These are phyloP conservation scores for Didymella pomorum DNA, from an alignment of 2,329 filamentous ascomycete species.

Conservation along the genomic window DNA sequence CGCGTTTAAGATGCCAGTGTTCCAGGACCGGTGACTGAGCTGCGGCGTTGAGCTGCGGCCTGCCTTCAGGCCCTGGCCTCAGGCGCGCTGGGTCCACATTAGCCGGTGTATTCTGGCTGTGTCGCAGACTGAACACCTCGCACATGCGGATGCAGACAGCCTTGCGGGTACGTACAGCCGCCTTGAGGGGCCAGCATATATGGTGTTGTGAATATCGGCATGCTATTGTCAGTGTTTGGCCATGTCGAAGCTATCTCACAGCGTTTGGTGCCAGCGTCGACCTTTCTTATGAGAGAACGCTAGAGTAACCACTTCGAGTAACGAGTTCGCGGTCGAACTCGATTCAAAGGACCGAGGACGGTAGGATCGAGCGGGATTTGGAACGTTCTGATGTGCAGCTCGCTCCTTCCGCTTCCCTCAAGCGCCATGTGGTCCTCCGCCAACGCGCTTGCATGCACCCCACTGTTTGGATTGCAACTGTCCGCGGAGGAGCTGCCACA, in stretches of 20 bases:
- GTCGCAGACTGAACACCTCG: not conserved
- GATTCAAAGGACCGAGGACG: not conserved
- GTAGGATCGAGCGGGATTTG: slow-evolving; percentile 12
- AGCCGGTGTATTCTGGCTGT: not conserved
- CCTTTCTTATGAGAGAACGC: not conserved
- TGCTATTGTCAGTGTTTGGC: not conserved
- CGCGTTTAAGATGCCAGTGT: slow-evolving; percentile 2
- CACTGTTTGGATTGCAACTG: slow-evolving; percentile 9
- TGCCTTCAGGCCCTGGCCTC: not conserved
- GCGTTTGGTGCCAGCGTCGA: not conserved
- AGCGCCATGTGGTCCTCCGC: slow-evolving; percentile 6
- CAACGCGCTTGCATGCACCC: slow-evolving; percentile 17
- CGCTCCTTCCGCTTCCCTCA: slow-evolving; percentile 18
- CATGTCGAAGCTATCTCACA: not conserved
- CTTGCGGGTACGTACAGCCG: not conserved
- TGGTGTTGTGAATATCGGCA: not conserved
- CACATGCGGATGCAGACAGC: not conserved
- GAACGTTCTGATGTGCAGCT: slow-evolving; percentile 13
- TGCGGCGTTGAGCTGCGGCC: not conserved
- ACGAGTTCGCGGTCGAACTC: not conserved
- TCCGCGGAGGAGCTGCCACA: slow-evolving; percentile 8
- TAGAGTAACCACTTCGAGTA: not conserved
- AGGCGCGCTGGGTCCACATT: slow-evolving; percentile 5
- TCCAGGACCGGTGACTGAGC: not conserved
- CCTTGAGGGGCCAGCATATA: not conserved